A percentile compares a stretch with the other conserved stretches of the same genome.
phyloP scores from a whole-genome alignment of 2,329 filamentous ascomycete genomes.

The Paecilomyces niveus region DNA sequence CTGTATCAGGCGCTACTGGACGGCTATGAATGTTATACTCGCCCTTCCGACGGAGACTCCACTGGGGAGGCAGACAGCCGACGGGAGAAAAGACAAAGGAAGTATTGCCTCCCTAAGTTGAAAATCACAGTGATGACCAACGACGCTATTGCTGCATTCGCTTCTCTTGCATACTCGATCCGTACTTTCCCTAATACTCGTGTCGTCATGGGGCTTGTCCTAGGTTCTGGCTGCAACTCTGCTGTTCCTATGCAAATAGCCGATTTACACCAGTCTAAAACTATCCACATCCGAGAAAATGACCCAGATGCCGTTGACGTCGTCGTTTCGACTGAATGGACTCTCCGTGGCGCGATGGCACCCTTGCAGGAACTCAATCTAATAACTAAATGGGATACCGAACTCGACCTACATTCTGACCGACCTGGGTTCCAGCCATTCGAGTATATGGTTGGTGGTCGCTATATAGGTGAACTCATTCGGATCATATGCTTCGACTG shows the following conservation, averaged over 20 bases:
- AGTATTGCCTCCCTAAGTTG: conserved; percentile 51
- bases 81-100: conserved; percentile 22
- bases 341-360: conserved; percentile 60
- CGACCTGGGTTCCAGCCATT: conserved; percentile 67
- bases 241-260: conserved; percentile 61
- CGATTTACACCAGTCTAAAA: conserved; percentile 55
- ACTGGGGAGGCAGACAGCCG: too few relatives aligned
- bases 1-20: conserved; percentile 26
- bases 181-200: conserved; percentile 51
- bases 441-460: conserved; percentile 70
- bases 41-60: conserved; percentile 19
- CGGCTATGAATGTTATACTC: conserved; percentile 37
- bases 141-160: conserved; percentile 68
- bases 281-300: conserved; percentile 39
- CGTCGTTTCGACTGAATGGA: conserved; percentile 74
- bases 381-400: conserved; percentile 60
- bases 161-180: conserved; percentile 67
- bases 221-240: conserved; percentile 70
- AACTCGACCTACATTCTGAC: conserved; percentile 57
- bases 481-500: conserved; percentile 61
- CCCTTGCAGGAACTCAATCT: conserved; percentile 56
- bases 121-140: conserved; percentile 67
- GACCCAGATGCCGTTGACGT: conserved; percentile 49
- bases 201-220: conserved; percentile 68
- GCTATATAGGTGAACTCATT: conserved; percentile 66